These are phyloP conservation scores for Pleoardoris graminearum DNA, from an alignment of 2,329 filamentous ascomycete species.

Conservation along the genomic window DNA sequence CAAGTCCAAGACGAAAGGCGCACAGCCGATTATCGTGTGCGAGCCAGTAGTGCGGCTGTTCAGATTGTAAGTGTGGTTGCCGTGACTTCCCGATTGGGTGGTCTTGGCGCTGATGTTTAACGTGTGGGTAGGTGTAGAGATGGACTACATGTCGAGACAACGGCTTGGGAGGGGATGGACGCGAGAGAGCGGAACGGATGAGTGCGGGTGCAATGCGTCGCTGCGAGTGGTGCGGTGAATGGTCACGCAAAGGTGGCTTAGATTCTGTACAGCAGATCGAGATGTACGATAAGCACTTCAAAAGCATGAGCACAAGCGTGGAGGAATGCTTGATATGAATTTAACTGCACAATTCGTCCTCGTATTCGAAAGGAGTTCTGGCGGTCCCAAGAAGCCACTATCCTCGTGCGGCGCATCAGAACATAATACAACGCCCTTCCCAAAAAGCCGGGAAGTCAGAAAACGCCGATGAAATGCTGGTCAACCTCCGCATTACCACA, in stretches of 20 bases:
- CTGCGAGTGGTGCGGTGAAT: background rate
- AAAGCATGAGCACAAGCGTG: too few relatives aligned
- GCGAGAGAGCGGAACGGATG: conserved; percentile 20
- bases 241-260: background rate
- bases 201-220: background rate
- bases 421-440: conserved; percentile 23
- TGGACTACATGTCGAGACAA: conserved; percentile 64
- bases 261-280: background rate
- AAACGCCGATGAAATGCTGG: conserved; percentile 30
- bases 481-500: conserved; percentile 17
- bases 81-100: conserved; percentile 4
- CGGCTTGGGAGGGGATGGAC: conserved; percentile 59
- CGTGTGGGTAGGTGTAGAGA: conserved; percentile 50
- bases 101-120: conserved; percentile 21
- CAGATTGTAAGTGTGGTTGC: conserved; percentile 54
- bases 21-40: conserved; percentile 54
- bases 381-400: background rate
- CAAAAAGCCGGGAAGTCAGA: conserved; percentile 1
- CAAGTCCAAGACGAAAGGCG: conserved; percentile 38
- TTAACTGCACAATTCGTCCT: background rate
- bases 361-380: background rate
- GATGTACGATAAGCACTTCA: too few relatives aligned
- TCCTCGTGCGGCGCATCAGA: background rate
- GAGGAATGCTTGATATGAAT: background rate
- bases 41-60: conserved; percentile 62